Conservation (phyloP, 2,329 filamentous ascomycete genomes). For the Trichoderma asperellum region DNA sequence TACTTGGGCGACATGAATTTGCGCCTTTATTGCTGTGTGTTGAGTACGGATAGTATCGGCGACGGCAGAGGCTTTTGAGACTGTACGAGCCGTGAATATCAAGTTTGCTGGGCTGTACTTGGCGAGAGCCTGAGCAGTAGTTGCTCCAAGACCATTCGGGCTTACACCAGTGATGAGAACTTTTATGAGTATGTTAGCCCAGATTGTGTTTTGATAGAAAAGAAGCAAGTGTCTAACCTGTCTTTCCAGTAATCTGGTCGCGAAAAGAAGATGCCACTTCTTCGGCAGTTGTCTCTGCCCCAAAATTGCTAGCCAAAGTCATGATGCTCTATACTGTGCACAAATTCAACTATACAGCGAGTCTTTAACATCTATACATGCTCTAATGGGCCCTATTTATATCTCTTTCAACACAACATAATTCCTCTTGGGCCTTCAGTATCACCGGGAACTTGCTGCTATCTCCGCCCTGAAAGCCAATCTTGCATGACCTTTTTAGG, state of each 20-base stretch:
- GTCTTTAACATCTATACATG: neutral
- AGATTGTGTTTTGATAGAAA: neutral
- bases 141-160: conserved; percentile 26
- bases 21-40: neutral
- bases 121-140: conserved; percentile 15
- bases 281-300: conserved; percentile 17
- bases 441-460: neutral
- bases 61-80: conserved; percentile 21
- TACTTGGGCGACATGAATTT: neutral
- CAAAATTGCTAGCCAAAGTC: neutral
- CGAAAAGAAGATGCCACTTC: conserved; percentile 8
- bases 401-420: neutral
- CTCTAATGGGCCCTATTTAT: neutral
- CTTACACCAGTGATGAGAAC: conserved; percentile 28
- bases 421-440: neutral
- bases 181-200: neutral
- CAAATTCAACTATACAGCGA: no score
- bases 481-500: conserved; percentile 24
- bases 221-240: neutral
- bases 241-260: conserved; percentile 13
- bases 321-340: neutral
- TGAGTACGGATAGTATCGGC: neutral
- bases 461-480: conserved; percentile 14
- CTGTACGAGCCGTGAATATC: conserved; percentile 21
- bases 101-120: conserved; percentile 10